These are phyloP conservation scores for grape (Vitis vinifera) DNA, from an alignment of 164 flowering plant genomes.

Conservation along the genomic window DNA sequence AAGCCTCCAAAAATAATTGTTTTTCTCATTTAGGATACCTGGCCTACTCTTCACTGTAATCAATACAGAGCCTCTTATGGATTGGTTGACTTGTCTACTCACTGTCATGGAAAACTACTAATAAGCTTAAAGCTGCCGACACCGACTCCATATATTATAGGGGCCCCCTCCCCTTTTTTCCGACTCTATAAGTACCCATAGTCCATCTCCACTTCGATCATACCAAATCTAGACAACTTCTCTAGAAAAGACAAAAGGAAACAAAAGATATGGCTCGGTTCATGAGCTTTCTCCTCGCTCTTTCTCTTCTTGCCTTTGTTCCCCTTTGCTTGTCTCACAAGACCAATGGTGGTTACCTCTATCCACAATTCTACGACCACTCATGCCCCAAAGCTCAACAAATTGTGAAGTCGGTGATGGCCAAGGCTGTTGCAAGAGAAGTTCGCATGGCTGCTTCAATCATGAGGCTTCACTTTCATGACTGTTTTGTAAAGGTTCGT, in stretches of 20 bases:
- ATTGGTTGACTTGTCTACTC: not conserved
- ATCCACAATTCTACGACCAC: slow-evolving; percentile 80
- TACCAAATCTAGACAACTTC: slow-evolving; percentile 2
- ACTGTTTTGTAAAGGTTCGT: slow-evolving; percentile 88
- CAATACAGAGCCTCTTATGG: no score
- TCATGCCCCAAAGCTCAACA: slow-evolving; percentile 77
- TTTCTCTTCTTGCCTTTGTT: slow-evolving; percentile 38
- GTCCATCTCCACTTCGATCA: slow-evolving; percentile 5
- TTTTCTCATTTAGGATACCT: no score
- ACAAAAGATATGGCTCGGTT: slow-evolving; percentile 38
- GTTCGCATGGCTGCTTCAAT: slow-evolving; percentile 92
- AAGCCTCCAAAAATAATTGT: no score
- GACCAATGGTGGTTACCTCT: slow-evolving; percentile 43
- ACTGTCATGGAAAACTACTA: not conserved
- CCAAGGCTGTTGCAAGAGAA: slow-evolving; percentile 72
- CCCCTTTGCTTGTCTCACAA: slow-evolving; percentile 50
- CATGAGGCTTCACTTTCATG: slow-evolving; percentile 92
- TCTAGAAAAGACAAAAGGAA: not conserved
- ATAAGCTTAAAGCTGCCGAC: no score
- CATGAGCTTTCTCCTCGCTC: slow-evolving; percentile 28
- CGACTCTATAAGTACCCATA: slow-evolving; percentile 16
- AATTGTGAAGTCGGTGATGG: slow-evolving; percentile 70
- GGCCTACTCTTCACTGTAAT: no score
- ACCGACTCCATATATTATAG: no score
- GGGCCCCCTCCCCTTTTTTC: no score